phyloP scores from a whole-genome alignment of 441 rosid genomes.

The Dalechampia spathulata region DNA sequence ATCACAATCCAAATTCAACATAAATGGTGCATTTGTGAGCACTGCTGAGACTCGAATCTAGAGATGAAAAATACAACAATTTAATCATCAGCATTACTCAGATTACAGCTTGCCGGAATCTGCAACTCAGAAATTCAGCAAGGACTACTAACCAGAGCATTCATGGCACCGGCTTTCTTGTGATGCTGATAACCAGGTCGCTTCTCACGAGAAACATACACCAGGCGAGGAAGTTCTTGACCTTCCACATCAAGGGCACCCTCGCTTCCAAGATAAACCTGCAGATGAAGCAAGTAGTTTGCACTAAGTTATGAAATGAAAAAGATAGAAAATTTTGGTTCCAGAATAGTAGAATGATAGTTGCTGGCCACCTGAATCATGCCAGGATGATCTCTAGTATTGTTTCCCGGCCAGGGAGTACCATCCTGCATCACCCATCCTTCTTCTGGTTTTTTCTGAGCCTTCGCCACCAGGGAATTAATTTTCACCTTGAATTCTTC shows the following conservation, averaged over 20 bases:
- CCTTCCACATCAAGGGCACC: slow-evolving; percentile 88
- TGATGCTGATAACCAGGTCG: slow-evolving; percentile 79
- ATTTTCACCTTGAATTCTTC: slow-evolving; percentile 89
- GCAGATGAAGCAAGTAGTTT: slow-evolving; percentile 6
- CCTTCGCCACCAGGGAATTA: slow-evolving; percentile 79
- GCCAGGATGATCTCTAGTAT: slow-evolving; percentile 89
- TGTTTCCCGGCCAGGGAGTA: slow-evolving; percentile 96
- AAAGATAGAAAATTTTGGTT: neutral
- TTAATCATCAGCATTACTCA: neutral
- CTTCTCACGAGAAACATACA: slow-evolving; percentile 87
- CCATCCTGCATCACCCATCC: slow-evolving; percentile 99
- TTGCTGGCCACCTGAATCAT: slow-evolving; percentile 71
- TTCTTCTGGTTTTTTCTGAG: slow-evolving; percentile 90
- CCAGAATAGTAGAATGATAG: neutral
- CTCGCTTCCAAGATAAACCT: slow-evolving; percentile 81
- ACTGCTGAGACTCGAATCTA: slow-evolving; percentile 94
- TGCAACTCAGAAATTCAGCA: slow-evolving; percentile 1
- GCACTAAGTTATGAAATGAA: neutral
- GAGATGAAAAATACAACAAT: neutral
- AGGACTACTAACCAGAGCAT: slow-evolving; percentile 54
- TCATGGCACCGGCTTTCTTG: slow-evolving; percentile 97
- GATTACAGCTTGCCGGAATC: neutral
- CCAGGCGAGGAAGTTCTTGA: slow-evolving; percentile 76
- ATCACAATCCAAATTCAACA: slow-evolving; percentile 87
- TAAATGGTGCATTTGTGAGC: slow-evolving; percentile 83